Percentiles rank a stretch among this genome's conserved stretches.
Conservation (phyloP, 2,329 filamentous ascomycete genomes). For the Claviceps purpurea region DNA sequence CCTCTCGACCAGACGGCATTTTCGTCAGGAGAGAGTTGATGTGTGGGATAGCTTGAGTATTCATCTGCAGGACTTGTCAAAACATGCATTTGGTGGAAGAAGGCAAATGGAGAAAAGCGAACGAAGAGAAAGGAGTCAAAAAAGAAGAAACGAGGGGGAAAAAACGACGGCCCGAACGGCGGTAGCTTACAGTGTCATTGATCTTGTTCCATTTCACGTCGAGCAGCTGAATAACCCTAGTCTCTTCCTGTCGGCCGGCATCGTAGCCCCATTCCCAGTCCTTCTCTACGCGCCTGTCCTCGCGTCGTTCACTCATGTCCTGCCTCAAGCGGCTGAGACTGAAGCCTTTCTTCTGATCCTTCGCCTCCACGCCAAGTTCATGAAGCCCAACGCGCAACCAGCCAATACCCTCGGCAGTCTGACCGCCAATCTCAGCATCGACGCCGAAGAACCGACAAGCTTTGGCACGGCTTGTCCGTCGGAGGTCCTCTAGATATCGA, state of each 20-base stretch:
- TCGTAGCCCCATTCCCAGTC: constrained; percentile 65
- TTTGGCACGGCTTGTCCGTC: constrained; percentile 63
- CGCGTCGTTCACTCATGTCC: constrained; percentile 61
- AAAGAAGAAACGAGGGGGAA: background rate
- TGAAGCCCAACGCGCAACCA: constrained; percentile 71
- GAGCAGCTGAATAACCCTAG: constrained; percentile 72
- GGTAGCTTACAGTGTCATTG: constrained; percentile 67
- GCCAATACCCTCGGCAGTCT: constrained; percentile 72
- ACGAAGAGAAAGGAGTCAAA: background rate
- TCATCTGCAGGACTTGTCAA: constrained; percentile 43
- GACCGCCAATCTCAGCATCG: constrained; percentile 70
- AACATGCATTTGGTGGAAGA: background rate
- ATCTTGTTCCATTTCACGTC: constrained; percentile 81
- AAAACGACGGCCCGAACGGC: background rate
- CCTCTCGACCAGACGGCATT: constrained; percentile 81
- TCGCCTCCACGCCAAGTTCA: constrained; percentile 54
- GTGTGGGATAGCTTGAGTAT: constrained; percentile 64
- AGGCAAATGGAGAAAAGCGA: background rate
- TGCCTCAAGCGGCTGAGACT: constrained; percentile 55
- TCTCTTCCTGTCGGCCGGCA: constrained; percentile 74
- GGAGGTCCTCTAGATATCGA: constrained; percentile 63
- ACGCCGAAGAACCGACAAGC: constrained; percentile 85
- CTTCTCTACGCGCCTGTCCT: constrained; percentile 68
- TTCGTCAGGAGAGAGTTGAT: constrained; percentile 57
- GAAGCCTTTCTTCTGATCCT: constrained; percentile 36